Evolutionary conservation across 192 early-diverging fungal species (phyloP), one percentile per base, ranked within the genome.

Genomic region (Chytriomyces confervae): DNA sequence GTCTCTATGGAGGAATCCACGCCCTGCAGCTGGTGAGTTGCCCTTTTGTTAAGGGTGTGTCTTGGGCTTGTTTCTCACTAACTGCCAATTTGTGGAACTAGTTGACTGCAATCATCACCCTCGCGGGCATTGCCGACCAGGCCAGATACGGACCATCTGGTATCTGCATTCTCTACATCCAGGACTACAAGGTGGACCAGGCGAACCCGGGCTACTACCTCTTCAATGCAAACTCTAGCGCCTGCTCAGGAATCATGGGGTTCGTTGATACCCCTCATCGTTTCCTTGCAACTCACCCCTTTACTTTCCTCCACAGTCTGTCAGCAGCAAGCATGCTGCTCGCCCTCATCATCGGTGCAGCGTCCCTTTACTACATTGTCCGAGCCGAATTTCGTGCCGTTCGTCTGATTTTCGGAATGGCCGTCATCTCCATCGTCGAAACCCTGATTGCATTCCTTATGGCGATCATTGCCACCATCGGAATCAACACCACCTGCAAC

Each of bases 371-470:
- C 70, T 84, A 76, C 61, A 75, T 79, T 61, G 44, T 67, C 63
- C 72, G 66, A 24, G 61, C 65, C 36, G 77, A 84, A 68, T 62
- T 63, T 62, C 78, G 69, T 61, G 75, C 80, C 62, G 66, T 70
- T 23, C 77, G 72, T 18, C 69, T 84, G 16, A 79, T 84, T 66
- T 65, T 77, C 50, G 76, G 67, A n/a, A 71, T 79, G 50, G 80
- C 80, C 23, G 80, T 76, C 50, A 46, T 69, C 43, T 72, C 83
- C 53, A 70, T 78, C 20, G 64, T 82, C 20, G 73, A 62, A 13
- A 72, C 80, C n/a, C 61, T 81, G 27, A 44, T 81, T 63, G 43
- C 75, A 24, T 66, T 84, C 77, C 69, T 84, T 46, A 77, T 73
- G 67, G 77, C 80, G n/a, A 23, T 71, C 36, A 66, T 84, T 24